phyloP scores from a whole-genome alignment of 192 early-diverging fungal genomes.

The Umbelopsis ramanniana region DNA sequence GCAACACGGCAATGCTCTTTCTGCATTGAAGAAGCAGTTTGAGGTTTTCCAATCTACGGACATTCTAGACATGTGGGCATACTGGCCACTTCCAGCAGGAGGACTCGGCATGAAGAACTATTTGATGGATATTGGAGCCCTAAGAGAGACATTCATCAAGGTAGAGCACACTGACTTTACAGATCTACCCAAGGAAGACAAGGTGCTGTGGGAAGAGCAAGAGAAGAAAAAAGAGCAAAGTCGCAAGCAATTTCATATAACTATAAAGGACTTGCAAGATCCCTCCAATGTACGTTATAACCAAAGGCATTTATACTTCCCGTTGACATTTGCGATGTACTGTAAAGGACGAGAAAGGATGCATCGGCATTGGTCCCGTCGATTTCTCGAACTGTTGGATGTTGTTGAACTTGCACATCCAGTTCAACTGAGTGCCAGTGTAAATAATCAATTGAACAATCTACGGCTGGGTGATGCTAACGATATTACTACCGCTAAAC shows the following conservation, averaged over 20 bases:
- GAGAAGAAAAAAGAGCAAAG: background rate
- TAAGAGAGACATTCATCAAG: background rate
- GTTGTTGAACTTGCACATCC: background rate
- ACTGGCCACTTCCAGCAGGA: slow-evolving; percentile 22
- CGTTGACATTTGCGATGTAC: background rate
- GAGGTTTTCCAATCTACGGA: background rate
- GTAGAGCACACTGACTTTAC: background rate
- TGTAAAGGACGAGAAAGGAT: background rate
- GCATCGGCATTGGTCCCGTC: background rate
- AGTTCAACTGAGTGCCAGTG: background rate
- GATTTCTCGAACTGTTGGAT: background rate
- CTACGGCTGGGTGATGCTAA: background rate
- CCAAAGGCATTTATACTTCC: background rate
- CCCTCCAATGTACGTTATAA: background rate
- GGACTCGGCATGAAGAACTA: slow-evolving; percentile 25
- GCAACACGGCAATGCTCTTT: slow-evolving; percentile 4
- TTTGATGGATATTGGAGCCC: slow-evolving; percentile 14
- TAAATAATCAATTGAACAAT: background rate
- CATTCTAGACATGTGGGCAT: slow-evolving; percentile 25
- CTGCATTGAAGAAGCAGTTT: slow-evolving; percentile 5
- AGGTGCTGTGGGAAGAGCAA: slow-evolving; percentile 1
- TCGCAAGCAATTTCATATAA: background rate
- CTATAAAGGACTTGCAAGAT: background rate
- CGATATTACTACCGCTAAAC: background rate
- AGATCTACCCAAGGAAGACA: slow-evolving; percentile 15